A percentile compares a stretch with the other conserved stretches of the same genome.
Conservation (phyloP, 352 stramenopile genomes). For the Globisporangium paroecandrum region DNA sequence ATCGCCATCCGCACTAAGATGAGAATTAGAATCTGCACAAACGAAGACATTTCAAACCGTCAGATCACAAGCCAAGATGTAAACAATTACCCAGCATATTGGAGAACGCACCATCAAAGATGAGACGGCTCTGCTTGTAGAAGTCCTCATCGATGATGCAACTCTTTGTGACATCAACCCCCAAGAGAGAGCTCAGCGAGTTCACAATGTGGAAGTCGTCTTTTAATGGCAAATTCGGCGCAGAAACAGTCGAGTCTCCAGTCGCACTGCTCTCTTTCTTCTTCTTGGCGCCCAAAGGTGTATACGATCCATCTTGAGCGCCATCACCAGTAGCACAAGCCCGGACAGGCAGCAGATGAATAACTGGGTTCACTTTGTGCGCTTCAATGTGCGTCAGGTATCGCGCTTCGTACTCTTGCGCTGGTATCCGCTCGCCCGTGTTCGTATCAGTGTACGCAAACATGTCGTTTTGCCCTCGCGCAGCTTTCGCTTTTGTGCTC, state of each 20-base stretch:
- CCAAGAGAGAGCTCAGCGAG: constrained; percentile 23
- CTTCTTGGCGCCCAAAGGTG: neutral
- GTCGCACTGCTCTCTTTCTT: neutral
- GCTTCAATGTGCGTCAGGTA: constrained; percentile 44
- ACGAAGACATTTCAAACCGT: neutral
- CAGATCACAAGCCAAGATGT: neutral
- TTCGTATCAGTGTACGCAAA: constrained; percentile 52
- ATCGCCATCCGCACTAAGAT: neutral
- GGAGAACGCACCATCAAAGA: neutral
- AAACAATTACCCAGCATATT: neutral
- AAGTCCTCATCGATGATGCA: constrained; percentile 38
- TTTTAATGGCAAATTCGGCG: neutral
- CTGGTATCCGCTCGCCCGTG: constrained; percentile 32
- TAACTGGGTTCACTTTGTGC: constrained; percentile 30
- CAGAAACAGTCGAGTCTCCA: neutral
- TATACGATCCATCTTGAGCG: neutral
- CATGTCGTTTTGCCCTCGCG: constrained; percentile 30
- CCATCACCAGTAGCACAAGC: neutral
- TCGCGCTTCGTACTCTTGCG: constrained; percentile 37
- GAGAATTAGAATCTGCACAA: neutral
- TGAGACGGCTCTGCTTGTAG: constrained; percentile 18
- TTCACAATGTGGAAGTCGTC: neutral
- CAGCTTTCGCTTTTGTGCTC: constrained; percentile 31
- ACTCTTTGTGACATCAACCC: constrained; percentile 38
- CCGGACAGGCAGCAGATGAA: constrained; percentile 19